These are phyloP conservation scores for Fusarium transvaalense DNA, from an alignment of 2,329 filamentous ascomycete genomes.

Conservation along the genomic window DNA sequence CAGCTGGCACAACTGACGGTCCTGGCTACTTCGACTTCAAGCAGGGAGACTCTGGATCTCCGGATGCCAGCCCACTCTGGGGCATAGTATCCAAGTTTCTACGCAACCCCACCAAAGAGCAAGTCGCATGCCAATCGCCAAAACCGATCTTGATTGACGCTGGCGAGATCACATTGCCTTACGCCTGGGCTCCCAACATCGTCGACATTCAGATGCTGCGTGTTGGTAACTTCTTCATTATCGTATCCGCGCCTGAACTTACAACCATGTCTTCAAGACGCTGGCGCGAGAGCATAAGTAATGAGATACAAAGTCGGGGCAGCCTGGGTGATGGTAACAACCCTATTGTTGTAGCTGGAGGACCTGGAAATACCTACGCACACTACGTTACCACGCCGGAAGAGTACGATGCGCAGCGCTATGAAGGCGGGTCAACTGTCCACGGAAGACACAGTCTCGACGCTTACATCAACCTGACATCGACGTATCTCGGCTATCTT, in stretches of 20 bases:
- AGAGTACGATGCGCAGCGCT: slow-evolving; percentile 13
- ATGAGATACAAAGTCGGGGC: neutral
- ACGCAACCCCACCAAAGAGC: slow-evolving; percentile 1
- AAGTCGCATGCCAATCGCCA: neutral
- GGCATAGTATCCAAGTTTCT: slow-evolving; percentile 14
- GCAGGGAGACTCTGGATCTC: neutral
- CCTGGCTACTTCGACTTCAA: slow-evolving; percentile 23
- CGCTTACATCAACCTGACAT: slow-evolving; percentile 2
- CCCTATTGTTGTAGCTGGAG: slow-evolving; percentile 15
- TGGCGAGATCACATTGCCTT: neutral
- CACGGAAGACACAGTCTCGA: slow-evolving; percentile 13
- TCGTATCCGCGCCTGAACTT: neutral
- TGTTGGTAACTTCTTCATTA: slow-evolving; percentile 16
- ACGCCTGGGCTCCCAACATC: slow-evolving; percentile 15
- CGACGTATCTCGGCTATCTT: slow-evolving; percentile 1
- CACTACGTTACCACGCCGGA: slow-evolving; percentile 19
- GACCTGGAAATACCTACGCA: slow-evolving; percentile 4
- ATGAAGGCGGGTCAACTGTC: slow-evolving; percentile 11
- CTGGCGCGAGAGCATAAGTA: slow-evolving; percentile 7
- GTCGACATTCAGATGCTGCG: slow-evolving; percentile 19
- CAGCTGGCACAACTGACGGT: slow-evolving; percentile 13
- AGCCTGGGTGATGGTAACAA: neutral
- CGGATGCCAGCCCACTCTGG: slow-evolving; percentile 16
- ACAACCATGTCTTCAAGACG: slow-evolving; percentile 14
- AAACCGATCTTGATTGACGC: slow-evolving; percentile 16